Conservation (phyloP, 176 grass and related monocot species). For the Oryza glaberrima region DNA sequence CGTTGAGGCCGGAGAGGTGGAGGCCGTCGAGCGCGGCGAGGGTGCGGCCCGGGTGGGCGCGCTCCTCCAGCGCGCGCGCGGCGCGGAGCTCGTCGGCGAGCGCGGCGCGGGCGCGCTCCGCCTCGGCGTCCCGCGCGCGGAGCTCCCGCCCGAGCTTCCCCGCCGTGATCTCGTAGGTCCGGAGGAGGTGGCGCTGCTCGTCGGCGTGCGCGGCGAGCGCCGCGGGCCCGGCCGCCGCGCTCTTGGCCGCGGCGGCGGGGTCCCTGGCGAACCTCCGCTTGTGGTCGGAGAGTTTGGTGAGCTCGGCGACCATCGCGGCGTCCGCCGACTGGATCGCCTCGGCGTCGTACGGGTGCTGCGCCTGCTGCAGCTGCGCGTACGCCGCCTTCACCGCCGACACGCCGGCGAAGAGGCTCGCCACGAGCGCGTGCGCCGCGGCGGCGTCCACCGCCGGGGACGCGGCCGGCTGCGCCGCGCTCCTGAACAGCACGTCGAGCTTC, state of each 20-base stretch:
- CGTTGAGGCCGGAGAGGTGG: conserved; percentile 73
- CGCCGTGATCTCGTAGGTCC: conserved; percentile 72
- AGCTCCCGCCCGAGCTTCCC: conserved; percentile 71
- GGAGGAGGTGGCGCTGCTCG: conserved; percentile 55
- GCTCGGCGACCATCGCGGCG: conserved; percentile 63
- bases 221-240: background rate
- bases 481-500: conserved; percentile 41
- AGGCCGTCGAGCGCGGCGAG: conserved; percentile 63
- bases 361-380: conserved; percentile 80
- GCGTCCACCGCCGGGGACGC: conserved; percentile 4
- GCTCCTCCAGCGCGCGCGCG: conserved; percentile 45
- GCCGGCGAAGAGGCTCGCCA: conserved; percentile 66
- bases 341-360: conserved; percentile 75
- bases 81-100: conserved; percentile 43
- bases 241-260: background rate
- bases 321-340: conserved; percentile 65
- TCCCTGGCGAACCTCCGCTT: conserved; percentile 54
- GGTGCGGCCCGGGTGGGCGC: conserved; percentile 47
- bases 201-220: conserved; percentile 25
- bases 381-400: conserved; percentile 85
- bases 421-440: conserved; percentile 47
- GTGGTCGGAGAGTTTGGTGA: conserved; percentile 65
- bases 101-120: conserved; percentile 30
- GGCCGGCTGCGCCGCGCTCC: background rate
- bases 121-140: conserved; percentile 54